Evolutionary conservation across 495 filamentous ascomycete genomes (phyloP), one percentile per base, ranked within the genome.

Genomic region (Friedmanniomyces simplex): DNA sequence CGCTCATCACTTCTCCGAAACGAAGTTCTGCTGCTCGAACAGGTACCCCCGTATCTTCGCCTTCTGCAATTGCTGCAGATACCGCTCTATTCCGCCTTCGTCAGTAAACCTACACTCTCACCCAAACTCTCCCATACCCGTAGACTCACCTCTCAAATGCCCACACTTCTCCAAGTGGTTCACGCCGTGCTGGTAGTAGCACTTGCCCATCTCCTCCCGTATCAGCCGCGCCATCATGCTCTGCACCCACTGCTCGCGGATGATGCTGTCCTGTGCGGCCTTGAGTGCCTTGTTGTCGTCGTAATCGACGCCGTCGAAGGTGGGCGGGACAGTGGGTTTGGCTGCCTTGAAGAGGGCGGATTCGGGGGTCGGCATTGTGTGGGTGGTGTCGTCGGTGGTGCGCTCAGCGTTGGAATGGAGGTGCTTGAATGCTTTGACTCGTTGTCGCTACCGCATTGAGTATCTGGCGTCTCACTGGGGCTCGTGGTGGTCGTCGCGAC

Each of bases 151-250:
- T 84, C 94, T 80, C 74, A 96, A 73, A 67, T 76, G 74, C 65
- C 88, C 89, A 73, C 93, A 98, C 76, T 96, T 98, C 81, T 96
- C 91, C 63, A 97, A 72, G 72, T 98, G 93, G 73, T 97, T 97
- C 55, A 96, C 88, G 4, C 93, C 93, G 73, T 98, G 91, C 56
- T 85, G 79, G 67, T 81, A 79, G 77, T 98, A 98, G 74, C 93
- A 98, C 77, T 95, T 96, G 65, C 88, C 82, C 73, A 98, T 71
- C 76, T 98, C 94, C 73, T 97, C 88, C 39, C 90, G 79, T 34
- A 97, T 88, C 51, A 98, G 75, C 58, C 93, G 77, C 20, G 88
- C 87, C 93, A 96, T 97, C 93, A 98, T 98, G 64, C 82, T 85
- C 69, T 82, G 82, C 26, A 98, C 89, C 94, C 94, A 98, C 74